Percentiles rank a stretch among this genome's conserved stretches.
Evolutionary conservation across 768 basidiomycete species (phyloP).

Genomic region (Rhizopogon vinicolor): DNA sequence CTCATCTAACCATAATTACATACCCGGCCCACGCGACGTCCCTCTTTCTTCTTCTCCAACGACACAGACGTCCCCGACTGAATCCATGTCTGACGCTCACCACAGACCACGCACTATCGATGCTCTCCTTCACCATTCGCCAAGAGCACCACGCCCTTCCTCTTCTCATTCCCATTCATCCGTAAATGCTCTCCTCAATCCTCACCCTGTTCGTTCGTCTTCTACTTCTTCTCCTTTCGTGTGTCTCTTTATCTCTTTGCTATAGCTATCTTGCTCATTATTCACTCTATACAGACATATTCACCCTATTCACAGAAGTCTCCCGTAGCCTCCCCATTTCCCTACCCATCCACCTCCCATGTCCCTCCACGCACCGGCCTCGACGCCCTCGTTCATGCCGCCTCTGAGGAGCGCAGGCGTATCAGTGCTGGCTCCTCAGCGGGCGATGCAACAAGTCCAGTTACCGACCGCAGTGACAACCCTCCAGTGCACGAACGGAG

Average conservation of each 20-base stretch:
- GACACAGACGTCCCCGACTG: background rate
- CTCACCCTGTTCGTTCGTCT: background rate
- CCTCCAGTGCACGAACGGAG: background rate
- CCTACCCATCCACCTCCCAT: slow-evolving; percentile 5
- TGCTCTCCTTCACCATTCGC: slow-evolving; percentile 14
- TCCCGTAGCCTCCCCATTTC: background rate
- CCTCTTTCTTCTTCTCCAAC: background rate
- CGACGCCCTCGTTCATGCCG: slow-evolving; percentile 69
- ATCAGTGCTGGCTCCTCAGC: slow-evolving; percentile 26
- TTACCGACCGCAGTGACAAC: slow-evolving; percentile 16
- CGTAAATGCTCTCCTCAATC: slow-evolving; percentile 2
- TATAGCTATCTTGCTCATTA: background rate
- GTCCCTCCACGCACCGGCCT: slow-evolving; percentile 32
- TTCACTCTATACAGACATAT: background rate
- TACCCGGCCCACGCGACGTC: background rate
- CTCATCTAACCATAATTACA: background rate
- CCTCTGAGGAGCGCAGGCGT: slow-evolving; percentile 59
- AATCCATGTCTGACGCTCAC: background rate
- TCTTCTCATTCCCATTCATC: slow-evolving; percentile 18
- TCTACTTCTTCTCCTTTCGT: slow-evolving; percentile 2
- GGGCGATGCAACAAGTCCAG: slow-evolving; percentile 8
- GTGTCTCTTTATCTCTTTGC: background rate
- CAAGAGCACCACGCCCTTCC: slow-evolving; percentile 6
- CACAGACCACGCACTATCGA: slow-evolving; percentile 15
- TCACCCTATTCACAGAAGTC: background rate